Conservation (phyloP, 306 rosid genomes). For the Acacia crassicarpa region DNA sequence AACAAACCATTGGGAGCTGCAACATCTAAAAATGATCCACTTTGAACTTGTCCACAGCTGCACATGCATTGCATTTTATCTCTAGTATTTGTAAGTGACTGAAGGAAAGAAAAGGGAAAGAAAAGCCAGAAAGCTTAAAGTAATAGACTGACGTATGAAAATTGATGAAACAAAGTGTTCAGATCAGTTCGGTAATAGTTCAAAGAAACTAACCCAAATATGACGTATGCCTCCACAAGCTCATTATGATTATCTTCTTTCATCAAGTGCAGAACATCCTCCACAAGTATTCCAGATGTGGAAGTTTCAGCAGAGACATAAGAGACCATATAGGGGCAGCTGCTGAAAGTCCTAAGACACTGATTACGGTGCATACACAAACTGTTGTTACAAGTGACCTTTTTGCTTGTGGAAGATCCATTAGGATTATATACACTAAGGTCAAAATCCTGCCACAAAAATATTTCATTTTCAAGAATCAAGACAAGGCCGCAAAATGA, state of each 20-base stretch:
- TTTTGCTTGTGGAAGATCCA: constrained; percentile 79
- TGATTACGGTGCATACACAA: constrained; percentile 61
- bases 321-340: constrained; percentile 88
- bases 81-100: neutral
- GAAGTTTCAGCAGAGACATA: constrained; percentile 88
- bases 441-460: constrained; percentile 63
- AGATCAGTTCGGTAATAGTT: constrained; percentile 15
- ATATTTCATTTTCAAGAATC: constrained; percentile 14
- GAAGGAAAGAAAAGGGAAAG: neutral
- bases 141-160: neutral
- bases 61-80: constrained; percentile 28
- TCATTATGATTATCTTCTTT: constrained; percentile 58
- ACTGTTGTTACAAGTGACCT: constrained; percentile 68
- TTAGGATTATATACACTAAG: constrained; percentile 77
- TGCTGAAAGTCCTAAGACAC: constrained; percentile 61
- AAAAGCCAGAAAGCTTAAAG: constrained; percentile 13
- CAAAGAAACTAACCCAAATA: constrained; percentile 75
- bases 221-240: constrained; percentile 66
- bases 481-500: constrained; percentile 14
- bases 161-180: neutral
- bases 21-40: constrained; percentile 85
- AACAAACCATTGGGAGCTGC: constrained; percentile 95
- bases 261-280: constrained; percentile 78
- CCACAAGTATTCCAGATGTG: constrained; percentile 77
- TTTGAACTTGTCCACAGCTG: constrained; percentile 96